Evolutionary conservation across 2,329 filamentous ascomycete species (phyloP).

Genomic region (Lecanicillium sp.): DNA sequence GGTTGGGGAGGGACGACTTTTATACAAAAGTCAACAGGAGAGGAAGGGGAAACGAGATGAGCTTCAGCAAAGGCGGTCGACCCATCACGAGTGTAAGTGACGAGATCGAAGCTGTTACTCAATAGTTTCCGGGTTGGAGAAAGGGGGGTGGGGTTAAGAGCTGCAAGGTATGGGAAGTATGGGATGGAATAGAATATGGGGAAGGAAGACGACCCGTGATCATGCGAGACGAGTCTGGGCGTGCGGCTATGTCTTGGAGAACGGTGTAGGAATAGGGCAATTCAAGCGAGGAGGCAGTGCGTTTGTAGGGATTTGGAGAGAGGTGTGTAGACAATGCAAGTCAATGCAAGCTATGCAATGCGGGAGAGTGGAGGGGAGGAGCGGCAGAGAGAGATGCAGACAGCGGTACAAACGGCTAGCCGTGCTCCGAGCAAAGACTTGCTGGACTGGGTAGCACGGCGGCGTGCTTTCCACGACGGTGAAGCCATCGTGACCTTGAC

Average conservation of each 20-base stretch:
- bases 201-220: too few relatives aligned
- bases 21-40: slow-evolving; percentile 5
- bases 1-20: slow-evolving; percentile 4
- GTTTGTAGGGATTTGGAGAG: too few relatives aligned
- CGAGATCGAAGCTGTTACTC: slow-evolving; percentile 9
- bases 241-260: slow-evolving; percentile 23
- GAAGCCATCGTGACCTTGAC: slow-evolving; percentile 7
- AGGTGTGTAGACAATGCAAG: too few relatives aligned
- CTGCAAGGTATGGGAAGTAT: slow-evolving; percentile 5
- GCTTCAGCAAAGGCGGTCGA: slow-evolving; percentile 14
- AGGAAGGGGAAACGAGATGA: background rate
- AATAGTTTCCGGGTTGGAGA: slow-evolving; percentile 7
- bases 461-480: background rate
- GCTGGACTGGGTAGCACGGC: too few relatives aligned
- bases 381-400: too few relatives aligned
- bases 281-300: too few relatives aligned
- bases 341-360: too few relatives aligned
- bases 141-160: slow-evolving; percentile 5
- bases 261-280: too few relatives aligned
- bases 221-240: slow-evolving; percentile 16
- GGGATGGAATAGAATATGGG: slow-evolving; percentile 7
- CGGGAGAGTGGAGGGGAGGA: too few relatives aligned
- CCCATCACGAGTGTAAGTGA: slow-evolving; percentile 19
- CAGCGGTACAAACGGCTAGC: too few relatives aligned
- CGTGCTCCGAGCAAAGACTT: too few relatives aligned